Base-by-base conservation (phyloP, 2,329 filamentous ascomycete species). In the Ascochyta lentis region DNA sequence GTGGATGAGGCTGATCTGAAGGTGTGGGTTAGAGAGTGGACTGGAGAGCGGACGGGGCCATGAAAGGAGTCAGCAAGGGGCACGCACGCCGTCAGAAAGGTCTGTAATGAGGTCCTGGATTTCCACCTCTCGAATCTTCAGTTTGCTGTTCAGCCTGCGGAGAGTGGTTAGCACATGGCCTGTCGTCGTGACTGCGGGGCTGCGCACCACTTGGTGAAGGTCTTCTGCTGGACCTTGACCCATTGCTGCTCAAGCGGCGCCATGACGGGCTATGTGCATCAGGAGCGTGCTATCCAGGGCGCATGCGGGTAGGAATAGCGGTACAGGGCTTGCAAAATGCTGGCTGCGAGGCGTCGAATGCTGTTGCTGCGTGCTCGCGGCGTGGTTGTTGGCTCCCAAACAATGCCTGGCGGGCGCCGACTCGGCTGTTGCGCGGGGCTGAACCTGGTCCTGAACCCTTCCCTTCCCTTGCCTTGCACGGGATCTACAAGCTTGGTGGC, bases 171-270 rank as follows among this genome's bases (percentile, higher is more conserved):
- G 69, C 57, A 58, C 49, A 33, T 61, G 62, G 23, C 54, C 34
- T 54, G 29, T 55, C 12, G 37, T 53, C 44, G 64, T 40, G 42
- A 22, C 40, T 53, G 52, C 50, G 57, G 50, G 50, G 60, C 43
- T 58, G 72, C 79, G 69, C 71, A 91, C 89, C 95, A 99, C 91
- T 98, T 99, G 56, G 93, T 96, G 78, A 99, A 99, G 26, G 95
- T 99, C 85, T 98, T 99, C 78, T 98, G 90, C 82, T 98, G 94
- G 78, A 96, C 92, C 73, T 83, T 85, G 69, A 87, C 81, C 84
- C 85, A 87, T 77, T 84, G 83, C 79, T 86, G 83, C 77, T 88
- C 84, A 71, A 81, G 78, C 67, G 80, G 78, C 59, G 76, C 76
- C 76, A 78, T 78, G 54, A 35, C 52, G 61, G 62, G 54, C 59